Evolutionary conservation across 306 rosid genomes (phyloP), one percentile per base, ranked within the genome.

Genomic region (Sphenostylis stenocarpa): DNA sequence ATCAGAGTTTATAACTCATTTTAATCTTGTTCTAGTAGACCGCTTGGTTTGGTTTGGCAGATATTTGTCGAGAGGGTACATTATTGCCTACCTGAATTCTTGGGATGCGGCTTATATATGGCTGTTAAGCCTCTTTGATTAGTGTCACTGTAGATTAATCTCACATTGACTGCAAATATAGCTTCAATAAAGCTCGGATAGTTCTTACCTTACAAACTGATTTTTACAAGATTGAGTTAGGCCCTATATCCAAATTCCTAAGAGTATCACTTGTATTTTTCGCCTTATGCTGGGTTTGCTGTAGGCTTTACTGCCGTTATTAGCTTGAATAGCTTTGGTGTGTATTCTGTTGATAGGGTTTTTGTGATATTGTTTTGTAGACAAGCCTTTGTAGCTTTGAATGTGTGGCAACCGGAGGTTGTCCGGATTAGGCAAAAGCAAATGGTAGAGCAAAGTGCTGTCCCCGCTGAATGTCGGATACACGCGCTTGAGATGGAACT

Each of bases 381-480:
- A 77, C 90, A 89, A 82, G 96, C 98, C 67, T 85, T 93, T 7
- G 89, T 85, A 41, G 93, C 97, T 78, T 83, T 94, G 86, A 89
- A 86, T 44, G 95, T 90, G 38, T 94, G 98, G 98, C 98, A 94
- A 83, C 98, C 95, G 1, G 82, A 77, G 76, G 75, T 82, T 65
- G 79, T 82, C 13, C 76, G 85, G 23, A 78, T 79, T 56, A 56
- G 79, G 60, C 85, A 82, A 47, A 77, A 72, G 3, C 85, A 82
- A 69, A 65, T 77, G 75, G 79, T 82, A 69, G 82, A 82, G 67
- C 85, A 82, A 16, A 44, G 67, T 72, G 76, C 34, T 65, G 82
- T 82, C 67, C 82, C 85, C 56, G 85, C 76, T 15, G 82, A 82
- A 56, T 65, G 76, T 36, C 85, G 85, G 65, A 77, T 82, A 15